Conservation (phyloP, 192 early-diverging fungal species). For the Umbelopsis sp. region DNA sequence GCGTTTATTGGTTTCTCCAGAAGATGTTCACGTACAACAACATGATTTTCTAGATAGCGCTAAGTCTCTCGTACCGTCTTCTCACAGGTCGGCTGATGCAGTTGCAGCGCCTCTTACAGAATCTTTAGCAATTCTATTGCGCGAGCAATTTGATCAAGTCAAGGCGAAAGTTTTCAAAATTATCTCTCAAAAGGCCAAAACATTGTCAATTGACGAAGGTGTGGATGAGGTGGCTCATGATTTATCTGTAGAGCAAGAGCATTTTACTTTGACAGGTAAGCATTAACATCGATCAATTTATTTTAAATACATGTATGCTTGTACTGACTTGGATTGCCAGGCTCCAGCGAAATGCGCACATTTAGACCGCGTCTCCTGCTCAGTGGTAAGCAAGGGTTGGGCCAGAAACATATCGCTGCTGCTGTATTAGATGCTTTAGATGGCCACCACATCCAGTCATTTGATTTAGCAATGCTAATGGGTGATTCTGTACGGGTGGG, state of each 20-base stretch:
- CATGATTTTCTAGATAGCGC: conserved; percentile 60
- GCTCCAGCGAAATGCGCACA: conserved; percentile 19
- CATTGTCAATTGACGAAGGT: conserved; percentile 13
- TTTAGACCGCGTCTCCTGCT: conserved; percentile 67
- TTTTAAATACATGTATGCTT: no score
- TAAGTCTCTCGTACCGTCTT: conserved; percentile 48
- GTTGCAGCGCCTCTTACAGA: conserved; percentile 48
- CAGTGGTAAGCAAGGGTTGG: conserved; percentile 60
- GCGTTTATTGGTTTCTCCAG: conserved; percentile 54
- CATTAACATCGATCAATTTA: not conserved
- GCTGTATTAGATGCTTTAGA: conserved; percentile 62
- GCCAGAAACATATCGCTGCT: conserved; percentile 55
- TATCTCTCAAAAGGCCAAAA: not conserved
- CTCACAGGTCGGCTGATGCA: conserved; percentile 45
- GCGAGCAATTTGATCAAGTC: conserved; percentile 25
- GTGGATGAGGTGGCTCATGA: not conserved
- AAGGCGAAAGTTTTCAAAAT: conserved; percentile 8
- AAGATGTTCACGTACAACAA: conserved; percentile 51
- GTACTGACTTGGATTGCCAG: not conserved
- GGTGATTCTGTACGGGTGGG: conserved; percentile 43
- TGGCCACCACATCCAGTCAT: conserved; percentile 55
- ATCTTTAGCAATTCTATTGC: conserved; percentile 43
- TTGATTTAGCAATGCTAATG: conserved; percentile 57
- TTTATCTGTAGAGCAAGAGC: conserved; percentile 6
- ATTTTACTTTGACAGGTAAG: conserved; percentile 37